A percentile compares a stretch with the other conserved stretches of the same genome.
phyloP scores from a whole-genome alignment of 176 grass and related monocot species.

The Aegilops sharonensis region DNA sequence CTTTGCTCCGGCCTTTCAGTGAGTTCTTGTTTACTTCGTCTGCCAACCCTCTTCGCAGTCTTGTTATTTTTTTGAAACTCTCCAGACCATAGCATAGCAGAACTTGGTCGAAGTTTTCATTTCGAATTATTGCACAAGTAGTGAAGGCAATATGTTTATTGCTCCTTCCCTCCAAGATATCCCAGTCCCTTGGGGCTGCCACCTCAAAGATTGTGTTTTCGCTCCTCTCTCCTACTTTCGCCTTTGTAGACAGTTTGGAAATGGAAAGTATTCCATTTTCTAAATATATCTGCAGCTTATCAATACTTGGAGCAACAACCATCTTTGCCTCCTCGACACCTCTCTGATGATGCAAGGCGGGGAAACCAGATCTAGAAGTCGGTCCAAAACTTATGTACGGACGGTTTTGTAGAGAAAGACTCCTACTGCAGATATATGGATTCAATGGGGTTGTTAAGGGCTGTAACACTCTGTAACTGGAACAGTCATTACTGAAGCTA shows the following conservation, averaged over 20 bases:
- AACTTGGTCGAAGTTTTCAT: slow-evolving; percentile 42
- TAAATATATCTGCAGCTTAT: slow-evolving; percentile 45
- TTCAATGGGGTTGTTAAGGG: background rate
- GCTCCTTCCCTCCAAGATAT: slow-evolving; percentile 36
- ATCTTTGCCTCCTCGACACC: slow-evolving; percentile 35
- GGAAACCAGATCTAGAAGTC: background rate
- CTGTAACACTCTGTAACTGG: background rate
- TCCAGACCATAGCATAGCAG: slow-evolving; percentile 22
- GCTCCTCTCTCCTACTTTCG: slow-evolving; percentile 10
- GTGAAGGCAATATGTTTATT: slow-evolving; percentile 33
- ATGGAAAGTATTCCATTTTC: slow-evolving; percentile 2
- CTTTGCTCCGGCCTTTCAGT: background rate
- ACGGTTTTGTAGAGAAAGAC: background rate
- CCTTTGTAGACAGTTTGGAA: background rate
- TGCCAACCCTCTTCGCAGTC: slow-evolving; percentile 8
- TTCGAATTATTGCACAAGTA: slow-evolving; percentile 26
- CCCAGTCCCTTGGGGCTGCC: background rate
- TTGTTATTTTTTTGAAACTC: too few species aligned
- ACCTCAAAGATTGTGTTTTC: background rate
- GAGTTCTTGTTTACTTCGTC: slow-evolving; percentile 35
- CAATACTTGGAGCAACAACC: slow-evolving; percentile 35
- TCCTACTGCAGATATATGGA: background rate
- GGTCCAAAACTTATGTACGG: background rate
- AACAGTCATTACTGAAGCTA: background rate
- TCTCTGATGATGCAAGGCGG: slow-evolving; percentile 39